Evolutionary conservation across 2,329 filamentous ascomycete species (phyloP).

Genomic region (Scolecobasidium constrictum): DNA sequence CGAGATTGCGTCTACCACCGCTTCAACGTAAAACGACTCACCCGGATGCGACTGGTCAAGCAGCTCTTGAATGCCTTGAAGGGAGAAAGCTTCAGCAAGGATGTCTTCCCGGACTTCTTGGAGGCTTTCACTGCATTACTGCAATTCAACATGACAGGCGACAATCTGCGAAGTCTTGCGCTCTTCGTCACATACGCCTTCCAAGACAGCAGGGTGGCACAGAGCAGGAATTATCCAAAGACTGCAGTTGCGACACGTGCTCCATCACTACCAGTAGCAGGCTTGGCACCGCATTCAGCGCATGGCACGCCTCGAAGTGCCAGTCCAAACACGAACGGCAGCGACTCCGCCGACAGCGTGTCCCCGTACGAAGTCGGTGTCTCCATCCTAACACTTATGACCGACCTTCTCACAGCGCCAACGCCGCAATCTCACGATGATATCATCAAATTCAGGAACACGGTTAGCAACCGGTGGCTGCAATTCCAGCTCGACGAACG

Average conservation of each 20-base stretch:
- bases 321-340: not conserved
- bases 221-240: conserved; percentile 11
- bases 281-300: not conserved
- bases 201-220: conserved; percentile 46
- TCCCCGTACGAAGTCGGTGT: conserved; percentile 62
- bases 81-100: conserved; percentile 62
- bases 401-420: conserved; percentile 65
- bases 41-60: conserved; percentile 90
- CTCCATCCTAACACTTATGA: conserved; percentile 66
- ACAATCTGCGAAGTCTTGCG: conserved; percentile 76
- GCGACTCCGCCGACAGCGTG: conserved; percentile 17
- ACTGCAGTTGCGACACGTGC: not conserved
- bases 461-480: conserved; percentile 90
- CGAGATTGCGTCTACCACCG: conserved; percentile 83
- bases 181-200: conserved; percentile 90
- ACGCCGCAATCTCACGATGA: conserved; percentile 53
- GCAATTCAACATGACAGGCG: conserved; percentile 68
- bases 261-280: conserved; percentile 13
- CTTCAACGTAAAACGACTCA: conserved; percentile 80
- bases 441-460: conserved; percentile 81
- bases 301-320: not conserved
- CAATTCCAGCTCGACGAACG: conserved; percentile 75
- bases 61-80: conserved; percentile 84
- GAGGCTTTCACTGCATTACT: conserved; percentile 69
- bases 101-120: conserved; percentile 67